Percentiles rank a stretch among this genome's conserved stretches.
These are phyloP conservation scores for Lotus japonicus DNA, from an alignment of 306 rosid genomes.

Conservation along the genomic window DNA sequence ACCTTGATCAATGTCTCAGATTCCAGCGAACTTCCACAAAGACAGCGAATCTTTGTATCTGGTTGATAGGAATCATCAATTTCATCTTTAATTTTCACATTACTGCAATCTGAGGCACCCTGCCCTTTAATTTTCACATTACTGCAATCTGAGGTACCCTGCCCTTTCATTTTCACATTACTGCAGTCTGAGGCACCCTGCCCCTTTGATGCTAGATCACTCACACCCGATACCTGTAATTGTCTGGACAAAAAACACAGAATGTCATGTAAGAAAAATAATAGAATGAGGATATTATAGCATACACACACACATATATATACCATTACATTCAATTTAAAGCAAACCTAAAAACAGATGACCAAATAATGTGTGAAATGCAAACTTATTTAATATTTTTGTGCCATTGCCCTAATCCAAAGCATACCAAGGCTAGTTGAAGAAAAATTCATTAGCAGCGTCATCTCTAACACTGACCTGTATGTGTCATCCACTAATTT, in stretches of 20 bases:
- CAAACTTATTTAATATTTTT: background rate
- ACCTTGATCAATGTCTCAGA: conserved; percentile 84
- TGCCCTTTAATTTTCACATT: conserved; percentile 88
- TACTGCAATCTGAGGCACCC: conserved; percentile 67
- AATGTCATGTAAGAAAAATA: background rate
- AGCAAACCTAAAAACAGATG: background rate
- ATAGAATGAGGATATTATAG: background rate
- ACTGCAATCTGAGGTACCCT: conserved; percentile 64
- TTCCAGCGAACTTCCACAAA: conserved; percentile 71
- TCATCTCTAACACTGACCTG: conserved; percentile 55
- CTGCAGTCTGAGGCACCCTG: conserved; percentile 71
- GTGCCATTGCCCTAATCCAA: background rate
- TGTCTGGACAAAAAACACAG: conserved; percentile 42
- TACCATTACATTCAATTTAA: background rate
- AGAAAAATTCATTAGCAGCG: background rate
- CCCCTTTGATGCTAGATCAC: conserved; percentile 79
- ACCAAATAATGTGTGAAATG: background rate
- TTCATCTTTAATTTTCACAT: conserved; percentile 67
- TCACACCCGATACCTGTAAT: conserved; percentile 77
- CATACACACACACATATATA: background rate
- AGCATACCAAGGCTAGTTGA: conserved; percentile 14
- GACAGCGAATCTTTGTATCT: conserved; percentile 70
- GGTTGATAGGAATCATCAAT: conserved; percentile 55
- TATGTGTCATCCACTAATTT: conserved; percentile 89
- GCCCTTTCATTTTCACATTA: conserved; percentile 84